Conservation (phyloP, 192 early-diverging fungal genomes). For the Coemansia sp. region DNA sequence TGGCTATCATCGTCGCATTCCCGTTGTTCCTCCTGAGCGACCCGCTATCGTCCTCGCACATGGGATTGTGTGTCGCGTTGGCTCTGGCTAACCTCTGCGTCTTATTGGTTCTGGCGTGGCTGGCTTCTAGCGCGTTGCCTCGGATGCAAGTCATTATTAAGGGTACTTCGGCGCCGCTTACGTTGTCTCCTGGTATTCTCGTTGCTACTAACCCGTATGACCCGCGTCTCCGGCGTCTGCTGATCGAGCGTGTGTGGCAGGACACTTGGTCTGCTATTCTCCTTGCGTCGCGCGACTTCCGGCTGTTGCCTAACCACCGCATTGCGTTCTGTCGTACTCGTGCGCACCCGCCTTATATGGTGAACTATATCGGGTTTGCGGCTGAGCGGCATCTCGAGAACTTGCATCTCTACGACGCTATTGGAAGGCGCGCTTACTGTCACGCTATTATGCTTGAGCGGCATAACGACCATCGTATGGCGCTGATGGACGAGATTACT, state of each 20-base stretch:
- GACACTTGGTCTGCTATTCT: constrained; percentile 71
- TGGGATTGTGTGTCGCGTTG: constrained; percentile 56
- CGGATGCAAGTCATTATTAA: constrained; percentile 56
- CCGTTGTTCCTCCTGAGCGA: constrained; percentile 59
- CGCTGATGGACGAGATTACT: constrained; percentile 57
- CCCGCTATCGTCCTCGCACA: constrained; percentile 49
- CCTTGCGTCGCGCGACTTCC: constrained; percentile 62
- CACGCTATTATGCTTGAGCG: constrained; percentile 48
- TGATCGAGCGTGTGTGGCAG: constrained; percentile 71
- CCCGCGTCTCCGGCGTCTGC: constrained; percentile 49
- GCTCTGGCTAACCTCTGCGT: constrained; percentile 53
- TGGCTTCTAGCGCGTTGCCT: constrained; percentile 48
- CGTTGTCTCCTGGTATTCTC: constrained; percentile 54
- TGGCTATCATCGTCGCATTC: constrained; percentile 58
- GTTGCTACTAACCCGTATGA: constrained; percentile 40
- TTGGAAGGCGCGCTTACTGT: constrained; percentile 60
- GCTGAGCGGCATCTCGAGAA: constrained; percentile 74
- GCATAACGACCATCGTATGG: constrained; percentile 29
- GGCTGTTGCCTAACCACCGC: constrained; percentile 59
- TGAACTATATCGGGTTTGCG: constrained; percentile 67
- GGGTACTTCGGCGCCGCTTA: constrained; percentile 54
- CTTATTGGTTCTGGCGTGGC: constrained; percentile 46
- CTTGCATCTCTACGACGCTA: constrained; percentile 60
- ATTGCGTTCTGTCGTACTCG: constrained; percentile 59
- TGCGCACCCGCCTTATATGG: constrained; percentile 67